Percentiles rank a stretch among this genome's conserved stretches.
Conservation (phyloP, 805 yeast species). For the Kurtzmaniella cleridarum region DNA sequence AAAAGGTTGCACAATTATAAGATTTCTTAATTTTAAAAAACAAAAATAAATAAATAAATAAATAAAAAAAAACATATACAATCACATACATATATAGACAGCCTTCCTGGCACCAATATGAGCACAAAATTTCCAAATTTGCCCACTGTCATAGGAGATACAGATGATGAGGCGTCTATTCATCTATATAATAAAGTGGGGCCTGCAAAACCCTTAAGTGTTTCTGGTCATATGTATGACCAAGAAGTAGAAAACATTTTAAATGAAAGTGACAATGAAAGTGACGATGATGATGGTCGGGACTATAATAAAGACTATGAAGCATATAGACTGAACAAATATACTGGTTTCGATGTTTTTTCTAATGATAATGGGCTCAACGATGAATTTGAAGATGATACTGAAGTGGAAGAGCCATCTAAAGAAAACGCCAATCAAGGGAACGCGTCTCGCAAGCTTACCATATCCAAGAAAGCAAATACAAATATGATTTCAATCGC, state of each 20-base stretch:
- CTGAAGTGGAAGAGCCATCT: slow-evolving; percentile 6
- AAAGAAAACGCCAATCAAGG: too few relatives aligned
- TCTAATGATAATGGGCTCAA: slow-evolving; percentile 5
- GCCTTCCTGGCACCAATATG: background rate
- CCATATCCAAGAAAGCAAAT: too few relatives aligned
- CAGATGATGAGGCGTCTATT: slow-evolving; percentile 39
- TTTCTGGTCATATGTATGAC: slow-evolving; percentile 7
- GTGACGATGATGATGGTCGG: slow-evolving; percentile 11
- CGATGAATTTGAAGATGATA: slow-evolving; percentile 4
- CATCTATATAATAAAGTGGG: slow-evolving; percentile 34
- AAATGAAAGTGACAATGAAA: slow-evolving; percentile 11
- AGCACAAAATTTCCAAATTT: slow-evolving; percentile 24
- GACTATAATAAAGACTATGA: slow-evolving; percentile 14
- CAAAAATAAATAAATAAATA: too few relatives aligned
- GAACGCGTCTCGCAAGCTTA: too few relatives aligned
- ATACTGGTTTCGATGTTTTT: slow-evolving; percentile 11
- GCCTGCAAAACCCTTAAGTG: slow-evolving; percentile 29
- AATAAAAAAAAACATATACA: background rate
- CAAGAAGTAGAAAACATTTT: slow-evolving; percentile 15
- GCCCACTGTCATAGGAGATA: slow-evolving; percentile 34
- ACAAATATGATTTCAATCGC: too few relatives aligned
- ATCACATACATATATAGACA: background rate
- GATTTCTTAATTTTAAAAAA: too few relatives aligned
- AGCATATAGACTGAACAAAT: slow-evolving; percentile 4
- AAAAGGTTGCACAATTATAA: too few relatives aligned